These are phyloP conservation scores for Truncatella angustata DNA, from an alignment of 2,329 filamentous ascomycete species.

Conservation along the genomic window DNA sequence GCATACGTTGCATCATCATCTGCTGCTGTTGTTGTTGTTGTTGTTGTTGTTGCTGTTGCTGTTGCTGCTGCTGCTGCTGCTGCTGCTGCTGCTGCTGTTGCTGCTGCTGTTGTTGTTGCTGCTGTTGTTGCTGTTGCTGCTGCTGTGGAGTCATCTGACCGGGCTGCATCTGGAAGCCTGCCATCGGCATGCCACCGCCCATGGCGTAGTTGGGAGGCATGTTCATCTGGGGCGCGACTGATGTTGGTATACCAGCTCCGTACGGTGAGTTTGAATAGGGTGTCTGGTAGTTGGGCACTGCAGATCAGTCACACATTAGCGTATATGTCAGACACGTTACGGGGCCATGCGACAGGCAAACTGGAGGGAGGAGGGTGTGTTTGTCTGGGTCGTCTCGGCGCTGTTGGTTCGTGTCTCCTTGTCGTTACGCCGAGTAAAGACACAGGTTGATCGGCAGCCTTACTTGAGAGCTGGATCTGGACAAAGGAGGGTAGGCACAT, in stretches of 20 bases:
- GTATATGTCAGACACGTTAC: slow-evolving; percentile 7
- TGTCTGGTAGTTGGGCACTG: slow-evolving; percentile 56
- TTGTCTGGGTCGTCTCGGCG: slow-evolving; percentile 8
- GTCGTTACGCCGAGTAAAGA: background rate
- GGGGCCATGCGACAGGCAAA: slow-evolving; percentile 4
- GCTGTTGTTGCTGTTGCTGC: slow-evolving; percentile 34
- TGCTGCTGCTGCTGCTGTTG: too few species aligned
- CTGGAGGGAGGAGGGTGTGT: background rate
- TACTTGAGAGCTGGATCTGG: too few species aligned
- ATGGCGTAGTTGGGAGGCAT: slow-evolving; percentile 56
- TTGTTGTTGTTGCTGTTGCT: slow-evolving; percentile 24
- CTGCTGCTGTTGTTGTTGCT: slow-evolving; percentile 36
- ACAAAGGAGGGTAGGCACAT: background rate
- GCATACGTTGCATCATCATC: slow-evolving; percentile 29
- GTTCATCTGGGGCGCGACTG: slow-evolving; percentile 47
- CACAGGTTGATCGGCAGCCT: too few species aligned
- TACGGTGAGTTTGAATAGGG: slow-evolving; percentile 59
- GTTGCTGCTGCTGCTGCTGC: slow-evolving; percentile 14
- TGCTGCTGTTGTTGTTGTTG: slow-evolving; percentile 15
- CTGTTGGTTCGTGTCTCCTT: slow-evolving; percentile 13
- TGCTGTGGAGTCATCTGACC: slow-evolving; percentile 42
- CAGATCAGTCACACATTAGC: slow-evolving; percentile 21
- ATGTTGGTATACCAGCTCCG: slow-evolving; percentile 48
- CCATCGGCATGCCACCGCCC: slow-evolving; percentile 46
- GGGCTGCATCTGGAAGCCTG: slow-evolving; percentile 55